phyloP scores from a whole-genome alignment of 768 basidiomycete species.

The Tylopilus rubrobrunneus region DNA sequence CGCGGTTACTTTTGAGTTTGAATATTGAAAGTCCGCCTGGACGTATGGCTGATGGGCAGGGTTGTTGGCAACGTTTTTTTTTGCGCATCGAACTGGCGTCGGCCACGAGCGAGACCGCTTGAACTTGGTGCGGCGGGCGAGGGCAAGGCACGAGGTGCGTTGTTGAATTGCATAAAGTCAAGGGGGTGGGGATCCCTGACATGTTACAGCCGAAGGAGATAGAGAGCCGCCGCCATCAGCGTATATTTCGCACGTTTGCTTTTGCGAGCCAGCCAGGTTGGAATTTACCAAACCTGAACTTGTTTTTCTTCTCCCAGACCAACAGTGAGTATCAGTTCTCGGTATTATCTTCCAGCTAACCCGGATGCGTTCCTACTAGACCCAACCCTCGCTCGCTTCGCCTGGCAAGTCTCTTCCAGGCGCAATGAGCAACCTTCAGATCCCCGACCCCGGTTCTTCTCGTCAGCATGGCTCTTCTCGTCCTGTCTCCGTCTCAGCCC shows the following conservation, averaged over 20 bases:
- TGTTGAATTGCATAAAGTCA: neutral
- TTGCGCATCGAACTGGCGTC: too few species aligned
- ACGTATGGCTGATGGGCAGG: too few species aligned
- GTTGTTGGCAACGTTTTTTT: too few species aligned
- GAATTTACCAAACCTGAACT: constrained; percentile 14
- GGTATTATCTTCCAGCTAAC: constrained; percentile 10
- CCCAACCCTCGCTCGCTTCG: neutral
- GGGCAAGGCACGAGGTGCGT: neutral
- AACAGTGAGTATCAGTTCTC: constrained; percentile 14
- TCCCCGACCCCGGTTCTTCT: constrained; percentile 47
- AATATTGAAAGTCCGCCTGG: too few species aligned
- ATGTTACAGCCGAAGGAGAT: constrained; percentile 7
- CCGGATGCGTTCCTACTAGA: constrained; percentile 12
- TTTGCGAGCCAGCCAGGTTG: constrained; percentile 13
- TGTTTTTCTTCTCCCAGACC: constrained; percentile 14
- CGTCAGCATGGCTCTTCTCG: constrained; percentile 39
- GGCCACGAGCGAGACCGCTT: neutral
- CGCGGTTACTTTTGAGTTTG: too few species aligned
- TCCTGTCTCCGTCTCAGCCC: constrained; percentile 58
- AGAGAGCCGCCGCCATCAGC: constrained; percentile 14
- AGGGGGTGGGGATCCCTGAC: constrained; percentile 5
- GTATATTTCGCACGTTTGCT: constrained; percentile 26
- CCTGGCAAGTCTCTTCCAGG: constrained; percentile 1
- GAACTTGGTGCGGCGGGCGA: neutral
- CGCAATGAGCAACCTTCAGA: constrained; percentile 38